Base-by-base conservation (phyloP, 2,329 filamentous ascomycete genomes). In the Ophiosphaerella narmari region DNA sequence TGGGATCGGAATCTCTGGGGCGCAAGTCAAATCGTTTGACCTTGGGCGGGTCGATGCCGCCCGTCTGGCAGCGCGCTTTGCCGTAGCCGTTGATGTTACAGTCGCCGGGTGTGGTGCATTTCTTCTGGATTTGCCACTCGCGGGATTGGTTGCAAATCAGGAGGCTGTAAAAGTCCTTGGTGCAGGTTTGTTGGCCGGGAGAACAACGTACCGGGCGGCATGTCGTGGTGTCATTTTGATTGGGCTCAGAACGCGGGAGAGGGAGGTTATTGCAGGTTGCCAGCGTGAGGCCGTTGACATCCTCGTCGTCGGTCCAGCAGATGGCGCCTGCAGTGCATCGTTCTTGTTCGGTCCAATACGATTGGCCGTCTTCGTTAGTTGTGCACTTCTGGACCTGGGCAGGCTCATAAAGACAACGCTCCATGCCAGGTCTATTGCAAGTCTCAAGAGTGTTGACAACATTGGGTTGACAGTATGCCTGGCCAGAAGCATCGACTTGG, bases 171-270 rank as follows among this genome's bases (percentile, higher is more conserved):
- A 14, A 16, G 33, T 46, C 38, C 3, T 21, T 21, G 26, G 35
- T 32, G 50, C 50, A 53, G 14, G 38, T 45, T 1, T 18, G 21
- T n/a, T 49, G 26, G 34, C 46, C 46, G 7, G 46, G 41, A 1
- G 11, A 26, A 24, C 50, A 53, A 23, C 23, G 23, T 29, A 16
- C 18, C 4, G 29, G n/a, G 9, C 8, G 34, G 34, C 12, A 12
- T n/a, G 34, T 36, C n/a, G n/a, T 29, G 26, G 26, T 29, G 26
- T 29, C 26, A 6, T 29, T 29, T 29, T 29, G 26, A 6, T 29
- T 29, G 6, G 7, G 26, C 11, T 29, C 26, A 29, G 26, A 29
- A 29, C 26, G 26, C 11, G 26, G 26, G 26, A 29, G 7, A 11
- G 2, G 26, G 26, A 29, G 26, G 2, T 29, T 29, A 11, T 29